Evolutionary conservation across 2,329 filamentous ascomycete genomes (phyloP).

Genomic region (Talaromyces marneffei): DNA sequence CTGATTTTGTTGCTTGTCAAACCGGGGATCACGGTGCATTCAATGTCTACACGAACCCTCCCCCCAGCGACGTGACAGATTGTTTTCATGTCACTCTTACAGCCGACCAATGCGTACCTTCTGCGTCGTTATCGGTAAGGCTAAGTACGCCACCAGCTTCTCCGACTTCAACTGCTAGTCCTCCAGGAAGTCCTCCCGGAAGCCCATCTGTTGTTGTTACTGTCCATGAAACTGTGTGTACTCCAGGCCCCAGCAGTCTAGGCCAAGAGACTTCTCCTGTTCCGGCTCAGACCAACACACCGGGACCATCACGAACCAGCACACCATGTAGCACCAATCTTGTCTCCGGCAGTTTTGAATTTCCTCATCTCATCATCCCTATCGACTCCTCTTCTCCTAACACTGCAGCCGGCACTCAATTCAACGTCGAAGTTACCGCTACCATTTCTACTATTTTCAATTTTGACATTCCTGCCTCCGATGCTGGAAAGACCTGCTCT

Average conservation of each 20-base stretch:
- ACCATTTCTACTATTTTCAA: conserved; percentile 59
- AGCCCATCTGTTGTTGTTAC: conserved; percentile 8
- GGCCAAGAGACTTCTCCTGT: background rate
- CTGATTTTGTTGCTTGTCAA: conserved; percentile 56
- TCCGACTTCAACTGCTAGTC: background rate
- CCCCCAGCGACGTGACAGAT: conserved; percentile 26
- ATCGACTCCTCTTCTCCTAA: conserved; percentile 51
- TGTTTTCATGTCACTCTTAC: conserved; percentile 32
- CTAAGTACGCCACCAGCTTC: background rate
- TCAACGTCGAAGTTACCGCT: conserved; percentile 51
- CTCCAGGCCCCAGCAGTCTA: background rate
- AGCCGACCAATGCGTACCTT: conserved; percentile 35
- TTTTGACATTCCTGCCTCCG: conserved; percentile 57
- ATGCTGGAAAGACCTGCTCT: conserved; percentile 56
- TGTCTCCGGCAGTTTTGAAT: conserved; percentile 44
- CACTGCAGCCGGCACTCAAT: conserved; percentile 49
- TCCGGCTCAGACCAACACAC: conserved; percentile 6
- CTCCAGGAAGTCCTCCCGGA: background rate
- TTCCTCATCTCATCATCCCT: conserved; percentile 59
- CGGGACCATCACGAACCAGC: conserved; percentile 4
- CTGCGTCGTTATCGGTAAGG: background rate
- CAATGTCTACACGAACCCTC: conserved; percentile 38
- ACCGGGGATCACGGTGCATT: conserved; percentile 40
- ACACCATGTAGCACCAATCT: conserved; percentile 43
- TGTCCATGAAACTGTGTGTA: conserved; percentile 10